Base-by-base conservation (phyloP, 2,329 filamentous ascomycete species). In the Xylaria polymorpha region DNA sequence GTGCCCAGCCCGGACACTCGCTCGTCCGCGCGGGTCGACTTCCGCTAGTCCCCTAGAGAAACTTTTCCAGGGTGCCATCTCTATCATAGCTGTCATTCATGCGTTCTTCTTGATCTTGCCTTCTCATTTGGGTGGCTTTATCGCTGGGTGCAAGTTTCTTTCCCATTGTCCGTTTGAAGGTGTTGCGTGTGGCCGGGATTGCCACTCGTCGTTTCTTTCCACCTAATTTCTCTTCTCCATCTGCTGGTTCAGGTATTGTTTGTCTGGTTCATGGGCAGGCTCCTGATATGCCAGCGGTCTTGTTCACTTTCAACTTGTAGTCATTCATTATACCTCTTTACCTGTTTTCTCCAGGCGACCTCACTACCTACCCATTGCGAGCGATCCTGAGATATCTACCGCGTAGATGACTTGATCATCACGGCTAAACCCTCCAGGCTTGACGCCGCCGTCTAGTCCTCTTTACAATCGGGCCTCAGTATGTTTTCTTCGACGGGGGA, bases 361-460 rank as follows among this genome's bases (percentile, higher is more conserved):
- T 56, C 64, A 69, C 62, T 53, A 66, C 51, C 41, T 66, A 62
- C 73, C 78, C 71, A 74, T 74, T 75, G 73, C 74, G 75, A 73
- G 65, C 73, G 73, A 77, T 51, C 70, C 73, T 75, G 73, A 74
- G 74, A 76, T 68, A 67, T 74, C 71, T 71, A 76, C 77, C 76
- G 79, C 75, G 78, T 84, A 81, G 80, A 85, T 84, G 82, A 82
- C 76, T 83, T 81, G 77, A 81, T 74, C 75, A 81, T 79, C 78
- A 79, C 78, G 70, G 68, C 60, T 70, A 71, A 67, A 69, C 50
- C 65, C 70, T 70, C 62, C 71, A 61, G 76, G 76, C 76, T 74
- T 71, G 53, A 73, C 74, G 77, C 76, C 76, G 74, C 71, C 72
- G 76, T 74, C 74, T 75, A 72, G 71, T 68, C 72, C 73, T 71